Percentiles rank a stretch among this genome's conserved stretches.
phyloP scores from a whole-genome alignment of 1,284 basidiomycete genomes.

The Pseudozyma sp. region DNA sequence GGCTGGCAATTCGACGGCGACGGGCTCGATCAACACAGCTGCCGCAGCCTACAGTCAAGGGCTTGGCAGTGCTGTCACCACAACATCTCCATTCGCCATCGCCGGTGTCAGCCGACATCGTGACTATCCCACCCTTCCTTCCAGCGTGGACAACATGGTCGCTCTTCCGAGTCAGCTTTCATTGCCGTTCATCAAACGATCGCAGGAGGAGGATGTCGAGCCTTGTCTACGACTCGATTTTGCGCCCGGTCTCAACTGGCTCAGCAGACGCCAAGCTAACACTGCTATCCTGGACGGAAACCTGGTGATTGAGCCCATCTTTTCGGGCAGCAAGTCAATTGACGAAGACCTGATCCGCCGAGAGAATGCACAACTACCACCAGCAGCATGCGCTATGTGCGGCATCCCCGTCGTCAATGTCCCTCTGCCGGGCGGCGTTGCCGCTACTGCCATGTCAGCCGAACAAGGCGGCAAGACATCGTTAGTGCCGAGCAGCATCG shows the following conservation, averaged over 20 bases:
- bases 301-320: constrained; percentile 88
- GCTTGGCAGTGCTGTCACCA: constrained; percentile 13
- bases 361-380: constrained; percentile 55
- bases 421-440: constrained; percentile 49
- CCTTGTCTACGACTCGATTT: constrained; percentile 90
- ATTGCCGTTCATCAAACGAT: constrained; percentile 84
- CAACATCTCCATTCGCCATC: constrained; percentile 50
- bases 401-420: constrained; percentile 63
- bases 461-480: constrained; percentile 45
- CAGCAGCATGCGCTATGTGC: constrained; percentile 64
- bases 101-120: constrained; percentile 76
- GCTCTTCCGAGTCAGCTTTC: constrained; percentile 70
- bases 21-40: constrained; percentile 30
- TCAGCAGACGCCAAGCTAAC: constrained; percentile 86
- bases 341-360: constrained; percentile 58
- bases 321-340: constrained; percentile 67
- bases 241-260: constrained; percentile 93
- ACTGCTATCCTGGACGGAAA: constrained; percentile 88
- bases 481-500: constrained; percentile 40
- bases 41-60: constrained; percentile 45
- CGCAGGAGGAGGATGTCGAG: constrained; percentile 90
- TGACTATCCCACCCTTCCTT: constrained; percentile 73
- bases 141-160: constrained; percentile 61
- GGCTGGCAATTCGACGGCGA: constrained; percentile 1
- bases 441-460: constrained; percentile 32